phyloP scores from a whole-genome alignment of 1,139 yeast species.

The Pichia terricola region DNA sequence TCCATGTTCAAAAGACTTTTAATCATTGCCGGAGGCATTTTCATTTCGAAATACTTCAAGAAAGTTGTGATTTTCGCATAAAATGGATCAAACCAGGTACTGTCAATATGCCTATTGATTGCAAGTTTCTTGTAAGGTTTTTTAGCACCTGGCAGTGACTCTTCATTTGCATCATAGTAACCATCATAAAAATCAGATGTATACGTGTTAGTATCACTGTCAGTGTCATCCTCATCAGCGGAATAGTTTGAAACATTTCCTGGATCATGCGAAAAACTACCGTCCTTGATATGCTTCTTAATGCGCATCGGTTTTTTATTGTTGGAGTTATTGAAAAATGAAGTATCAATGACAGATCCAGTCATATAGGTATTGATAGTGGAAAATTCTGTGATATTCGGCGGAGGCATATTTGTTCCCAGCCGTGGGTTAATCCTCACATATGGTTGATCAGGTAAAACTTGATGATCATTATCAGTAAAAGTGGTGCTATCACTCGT shows the following conservation, averaged over 20 bases:
- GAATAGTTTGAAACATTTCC: neutral
- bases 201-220: too few relatives aligned
- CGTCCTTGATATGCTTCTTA: neutral
- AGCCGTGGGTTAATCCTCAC: neutral
- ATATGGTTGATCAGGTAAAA: constrained; percentile 1
- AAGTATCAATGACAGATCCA: neutral
- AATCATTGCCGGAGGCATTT: too few relatives aligned
- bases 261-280: neutral
- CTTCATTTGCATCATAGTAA: neutral
- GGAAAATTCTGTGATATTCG: neutral
- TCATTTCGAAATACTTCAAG: too few relatives aligned
- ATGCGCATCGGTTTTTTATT: neutral
- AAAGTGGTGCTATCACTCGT: neutral
- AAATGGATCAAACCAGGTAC: neutral
- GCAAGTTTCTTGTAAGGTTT: neutral
- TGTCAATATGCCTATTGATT: neutral
- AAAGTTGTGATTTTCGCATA: too few relatives aligned
- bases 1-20: too few relatives aligned
- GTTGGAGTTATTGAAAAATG: neutral
- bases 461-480: neutral
- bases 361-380: neutral
- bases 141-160: neutral
- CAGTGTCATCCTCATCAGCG: neutral
- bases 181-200: neutral
- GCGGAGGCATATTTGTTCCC: neutral